Evolutionary conservation across 2,329 filamentous ascomycete genomes (phyloP).

Genomic region (Aspergillus jensenii): DNA sequence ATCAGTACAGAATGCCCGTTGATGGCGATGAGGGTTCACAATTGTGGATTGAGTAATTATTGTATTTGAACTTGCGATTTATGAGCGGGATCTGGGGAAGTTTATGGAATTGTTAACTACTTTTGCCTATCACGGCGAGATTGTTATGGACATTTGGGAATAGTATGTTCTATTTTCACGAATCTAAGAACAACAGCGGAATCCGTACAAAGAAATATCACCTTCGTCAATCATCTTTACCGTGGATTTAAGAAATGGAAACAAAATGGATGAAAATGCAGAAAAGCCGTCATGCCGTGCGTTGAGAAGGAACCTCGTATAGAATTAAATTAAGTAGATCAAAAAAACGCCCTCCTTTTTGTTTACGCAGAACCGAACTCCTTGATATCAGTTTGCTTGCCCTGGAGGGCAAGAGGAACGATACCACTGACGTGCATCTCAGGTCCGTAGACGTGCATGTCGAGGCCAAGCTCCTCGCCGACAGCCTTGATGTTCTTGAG

Average conservation of each 20-base stretch:
- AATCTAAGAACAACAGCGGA: slow-evolving; percentile 12
- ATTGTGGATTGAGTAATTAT: slow-evolving; percentile 6
- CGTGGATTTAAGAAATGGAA: slow-evolving; percentile 26
- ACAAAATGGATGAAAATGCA: slow-evolving; percentile 21
- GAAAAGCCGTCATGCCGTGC: slow-evolving; percentile 39
- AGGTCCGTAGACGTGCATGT: slow-evolving; percentile 87
- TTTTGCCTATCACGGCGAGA: not conserved
- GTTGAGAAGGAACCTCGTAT: slow-evolving; percentile 32
- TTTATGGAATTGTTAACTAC: not conserved
- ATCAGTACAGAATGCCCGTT: not conserved
- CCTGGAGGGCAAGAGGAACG: slow-evolving; percentile 79
- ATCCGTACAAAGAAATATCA: slow-evolving; percentile 16
- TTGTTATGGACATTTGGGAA: not conserved
- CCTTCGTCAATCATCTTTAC: slow-evolving; percentile 20
- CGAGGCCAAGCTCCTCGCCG: slow-evolving; percentile 86
- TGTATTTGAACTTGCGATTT: not conserved
- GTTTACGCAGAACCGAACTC: slow-evolving; percentile 53
- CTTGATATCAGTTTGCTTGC: slow-evolving; percentile 62
- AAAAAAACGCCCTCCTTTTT: slow-evolving; percentile 13
- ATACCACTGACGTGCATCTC: slow-evolving; percentile 93
- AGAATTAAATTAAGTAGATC: slow-evolving; percentile 28
- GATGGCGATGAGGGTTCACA: slow-evolving; percentile 7
- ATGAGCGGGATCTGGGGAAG: not conserved
- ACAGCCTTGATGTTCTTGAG: slow-evolving; percentile 99
- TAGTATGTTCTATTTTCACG: slow-evolving; percentile 15